Conservation (phyloP, 108 stramenopile genomes). For the Epipyxis sp. region DNA sequence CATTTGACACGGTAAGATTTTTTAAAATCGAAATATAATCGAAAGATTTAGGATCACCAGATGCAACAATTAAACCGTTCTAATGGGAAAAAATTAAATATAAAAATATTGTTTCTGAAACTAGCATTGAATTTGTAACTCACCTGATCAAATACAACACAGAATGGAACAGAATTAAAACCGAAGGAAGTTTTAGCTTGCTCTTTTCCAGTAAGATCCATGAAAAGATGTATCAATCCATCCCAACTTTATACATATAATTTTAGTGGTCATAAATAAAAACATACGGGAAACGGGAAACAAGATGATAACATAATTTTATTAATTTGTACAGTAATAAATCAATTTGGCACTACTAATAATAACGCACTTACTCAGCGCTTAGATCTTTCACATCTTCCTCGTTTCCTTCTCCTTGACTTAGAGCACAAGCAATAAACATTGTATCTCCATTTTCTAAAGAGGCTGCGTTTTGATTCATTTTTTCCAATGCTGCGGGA, state of each 20-base stretch:
- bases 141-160: conserved; percentile 12
- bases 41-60: too few species aligned
- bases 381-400: conserved; percentile 9
- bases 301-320: not conserved
- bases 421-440: conserved; percentile 2
- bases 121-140: too few species aligned
- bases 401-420: not conserved
- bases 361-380: conserved; percentile 17
- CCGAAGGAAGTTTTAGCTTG: not conserved
- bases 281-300: not conserved
- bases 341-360: not conserved
- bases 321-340: not conserved
- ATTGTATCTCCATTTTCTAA: not conserved
- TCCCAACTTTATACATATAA: conserved; percentile 1
- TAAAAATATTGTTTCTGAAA: too few species aligned
- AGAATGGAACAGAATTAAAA: conserved; percentile 17
- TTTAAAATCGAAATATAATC: too few species aligned
- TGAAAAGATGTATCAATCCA: not conserved
- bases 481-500: conserved; percentile 19
- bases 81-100: too few species aligned
- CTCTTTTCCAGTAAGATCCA: conserved; percentile 6
- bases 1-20: too few species aligned
- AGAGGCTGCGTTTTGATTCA: not conserved
- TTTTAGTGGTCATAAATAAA: too few species aligned
- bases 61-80: too few species aligned